Base-by-base conservation (phyloP, 768 basidiomycete genomes). In the Mycena galericulata region DNA sequence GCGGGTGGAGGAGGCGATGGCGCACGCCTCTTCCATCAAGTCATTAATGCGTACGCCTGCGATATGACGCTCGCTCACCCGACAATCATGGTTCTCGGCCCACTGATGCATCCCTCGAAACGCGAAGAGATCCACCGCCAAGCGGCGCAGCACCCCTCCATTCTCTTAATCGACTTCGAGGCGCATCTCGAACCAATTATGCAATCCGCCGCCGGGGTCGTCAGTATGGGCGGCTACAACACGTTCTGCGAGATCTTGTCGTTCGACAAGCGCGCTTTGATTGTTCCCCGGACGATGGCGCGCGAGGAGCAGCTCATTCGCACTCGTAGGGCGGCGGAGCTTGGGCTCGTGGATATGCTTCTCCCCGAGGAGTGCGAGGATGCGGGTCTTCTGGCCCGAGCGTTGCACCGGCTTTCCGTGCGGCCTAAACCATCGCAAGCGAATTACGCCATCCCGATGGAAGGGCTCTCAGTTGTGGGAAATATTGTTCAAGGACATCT, bases 141-240 rank as follows among this genome's bases (percentile, higher is more conserved):
- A 10, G 62, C 62, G 12, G 62, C 32, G 15, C 29, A 29, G 2
- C 30, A 64, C 34, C 17, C 53, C 1, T 46, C 53, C 41, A 24
- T 64, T 18, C 34, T 36, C 45, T 14, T 64, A 7, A 54, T 64
- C 43, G 62, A 64, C 62, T 64, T 64, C 45, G 62, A 64, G 27
- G 8, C 53, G 1, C 51, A 64, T 32, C 51, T 64, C 43, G 62
- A 64, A 43, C 62, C 62, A 2, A 47, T 64, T 26, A 64, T 64
- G 32, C 51, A 64, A 45, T 55, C 62, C 4, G 62, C 62, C 22
- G 62, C 43, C 4, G 62, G 62, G 18, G 53, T 64, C 32, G 53
- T 64, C 32, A 56, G 62, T 30, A 64, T 64, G 62, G 51, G 62
- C 43, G 62, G 62, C 15, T 64, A 64, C 62, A 64, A 64, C 62